Evolutionary conservation across 768 basidiomycete genomes (phyloP).

Genomic region (Boletus barrowsii): DNA sequence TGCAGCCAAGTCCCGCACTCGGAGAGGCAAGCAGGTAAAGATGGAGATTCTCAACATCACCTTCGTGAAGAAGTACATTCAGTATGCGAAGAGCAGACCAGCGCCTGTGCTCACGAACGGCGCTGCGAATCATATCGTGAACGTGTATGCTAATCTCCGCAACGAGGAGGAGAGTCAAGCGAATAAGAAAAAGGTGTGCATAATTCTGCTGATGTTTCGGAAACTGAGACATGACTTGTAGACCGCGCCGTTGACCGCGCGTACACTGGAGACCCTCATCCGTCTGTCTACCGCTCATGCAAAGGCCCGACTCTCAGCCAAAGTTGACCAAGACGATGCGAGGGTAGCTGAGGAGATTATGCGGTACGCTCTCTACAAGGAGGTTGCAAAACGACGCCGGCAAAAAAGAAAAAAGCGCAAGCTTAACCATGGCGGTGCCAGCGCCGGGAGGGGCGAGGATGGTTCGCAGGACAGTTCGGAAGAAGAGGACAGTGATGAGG

Average conservation of each 20-base stretch:
- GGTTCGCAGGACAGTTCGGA: conserved; percentile 36
- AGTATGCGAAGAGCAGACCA: conserved; percentile 89
- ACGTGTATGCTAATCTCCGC: conserved; percentile 85
- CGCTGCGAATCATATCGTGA: conserved; percentile 91
- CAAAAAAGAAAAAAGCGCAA: conserved; percentile 80
- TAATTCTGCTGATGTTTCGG: background rate
- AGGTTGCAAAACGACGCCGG: conserved; percentile 77
- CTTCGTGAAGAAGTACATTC: conserved; percentile 98
- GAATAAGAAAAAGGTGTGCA: conserved; percentile 76
- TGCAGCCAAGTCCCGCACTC: conserved; percentile 45
- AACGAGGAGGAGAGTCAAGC: conserved; percentile 85
- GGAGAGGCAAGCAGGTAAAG: conserved; percentile 57
- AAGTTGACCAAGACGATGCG: conserved; percentile 84
- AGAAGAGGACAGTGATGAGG: conserved; percentile 42
- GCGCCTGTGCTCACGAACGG: conserved; percentile 87
- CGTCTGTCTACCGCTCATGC: conserved; percentile 98
- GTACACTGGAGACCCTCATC: conserved; percentile 97
- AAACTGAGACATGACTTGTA: conserved; percentile 33
- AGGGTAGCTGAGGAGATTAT: conserved; percentile 91
- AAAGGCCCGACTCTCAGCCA: conserved; percentile 84
- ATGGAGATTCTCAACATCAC: conserved; percentile 87
- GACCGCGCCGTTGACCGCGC: conserved; percentile 97
- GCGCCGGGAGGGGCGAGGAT: conserved; percentile 52
- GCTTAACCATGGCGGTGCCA: conserved; percentile 65
- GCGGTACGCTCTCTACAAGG: conserved; percentile 96